These are phyloP conservation scores for Recurvomyces mirabilis DNA, from an alignment of 495 filamentous ascomycete species.

Conservation along the genomic window DNA sequence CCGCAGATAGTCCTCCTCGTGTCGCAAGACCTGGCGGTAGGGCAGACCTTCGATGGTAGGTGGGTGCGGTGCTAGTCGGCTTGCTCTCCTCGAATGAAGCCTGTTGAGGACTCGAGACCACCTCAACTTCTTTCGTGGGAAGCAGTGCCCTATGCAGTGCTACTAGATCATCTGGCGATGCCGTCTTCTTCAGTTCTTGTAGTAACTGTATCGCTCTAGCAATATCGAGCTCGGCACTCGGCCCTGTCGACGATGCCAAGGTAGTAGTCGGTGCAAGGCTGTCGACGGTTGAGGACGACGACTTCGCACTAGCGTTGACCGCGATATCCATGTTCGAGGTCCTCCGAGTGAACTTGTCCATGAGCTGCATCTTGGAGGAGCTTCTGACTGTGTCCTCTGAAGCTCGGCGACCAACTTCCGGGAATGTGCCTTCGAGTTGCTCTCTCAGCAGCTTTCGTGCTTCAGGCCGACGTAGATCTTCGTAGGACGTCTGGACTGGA, in stretches of 20 bases:
- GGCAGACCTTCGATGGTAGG: conserved; percentile 18
- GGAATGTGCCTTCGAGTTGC: conserved; percentile 13
- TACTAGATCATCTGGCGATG: conserved; percentile 29
- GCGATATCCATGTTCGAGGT: conserved; percentile 5
- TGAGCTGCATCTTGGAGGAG: conserved; percentile 1
- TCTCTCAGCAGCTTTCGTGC: conserved; percentile 8
- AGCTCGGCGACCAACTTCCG: not conserved
- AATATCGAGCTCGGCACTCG: conserved; percentile 22
- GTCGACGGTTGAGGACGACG: conserved; percentile 13
- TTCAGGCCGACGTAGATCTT: conserved; percentile 1
- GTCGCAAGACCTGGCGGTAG: conserved; percentile 28
- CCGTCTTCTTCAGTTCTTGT: conserved; percentile 30
- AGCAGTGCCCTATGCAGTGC: conserved; percentile 26
- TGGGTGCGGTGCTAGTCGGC: conserved; percentile 1
- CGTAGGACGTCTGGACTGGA: conserved; percentile 7
- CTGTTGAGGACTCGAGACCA: conserved; percentile 2
- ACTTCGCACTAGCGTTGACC: conserved; percentile 7
- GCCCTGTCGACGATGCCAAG: conserved; percentile 2
- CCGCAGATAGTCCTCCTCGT: conserved; percentile 18
- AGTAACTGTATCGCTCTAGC: conserved; percentile 26
- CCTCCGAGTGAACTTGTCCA: conserved; percentile 2
- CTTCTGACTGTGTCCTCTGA: not conserved
- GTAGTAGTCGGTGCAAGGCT: conserved; percentile 4
- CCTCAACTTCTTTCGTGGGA: conserved; percentile 18
- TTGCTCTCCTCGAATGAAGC: conserved; percentile 1